phyloP scores from a whole-genome alignment of 1,284 basidiomycete species.

The Ganoderma leucocontextum region DNA sequence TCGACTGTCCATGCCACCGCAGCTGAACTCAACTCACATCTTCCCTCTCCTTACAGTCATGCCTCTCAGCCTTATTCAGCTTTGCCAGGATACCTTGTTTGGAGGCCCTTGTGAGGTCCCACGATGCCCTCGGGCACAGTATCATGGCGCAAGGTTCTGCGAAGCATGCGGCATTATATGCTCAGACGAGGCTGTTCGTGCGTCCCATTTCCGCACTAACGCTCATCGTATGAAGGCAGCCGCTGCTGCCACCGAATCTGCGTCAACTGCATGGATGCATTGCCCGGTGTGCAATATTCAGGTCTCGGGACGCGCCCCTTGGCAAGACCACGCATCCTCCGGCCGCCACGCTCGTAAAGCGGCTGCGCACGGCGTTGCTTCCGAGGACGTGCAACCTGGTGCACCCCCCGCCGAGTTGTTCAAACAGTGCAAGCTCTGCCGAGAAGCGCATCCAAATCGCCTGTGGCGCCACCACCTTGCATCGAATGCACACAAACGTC shows the following conservation, averaged over 20 bases:
- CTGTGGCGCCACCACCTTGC: slow-evolving; percentile 1
- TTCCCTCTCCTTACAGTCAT: not conserved
- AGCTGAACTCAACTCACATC: not conserved
- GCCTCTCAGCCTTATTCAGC: not conserved
- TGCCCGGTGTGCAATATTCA: slow-evolving; percentile 25
- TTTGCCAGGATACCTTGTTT: not conserved
- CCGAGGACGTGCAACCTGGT: slow-evolving; percentile 6
- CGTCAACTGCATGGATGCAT: slow-evolving; percentile 2
- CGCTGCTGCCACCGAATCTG: not conserved
- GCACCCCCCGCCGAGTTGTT: slow-evolving; percentile 8
- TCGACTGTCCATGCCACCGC: not conserved
- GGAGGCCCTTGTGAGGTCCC: not conserved
- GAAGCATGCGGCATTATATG: slow-evolving; percentile 25
- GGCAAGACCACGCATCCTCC: slow-evolving; percentile 18
- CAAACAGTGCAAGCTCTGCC: slow-evolving; percentile 9
- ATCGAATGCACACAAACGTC: not conserved
- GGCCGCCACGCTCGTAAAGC: slow-evolving; percentile 6
- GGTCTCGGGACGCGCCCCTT: not conserved
- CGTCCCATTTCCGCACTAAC: slow-evolving; percentile 19
- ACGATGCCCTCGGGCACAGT: not conserved
- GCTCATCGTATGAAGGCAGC: slow-evolving; percentile 13
- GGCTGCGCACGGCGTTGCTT: not conserved
- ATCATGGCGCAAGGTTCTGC: slow-evolving; percentile 28
- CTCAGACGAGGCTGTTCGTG: not conserved
- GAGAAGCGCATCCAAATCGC: not conserved